phyloP scores from a whole-genome alignment of 306 rosid species.

The Argentina anserina region DNA sequence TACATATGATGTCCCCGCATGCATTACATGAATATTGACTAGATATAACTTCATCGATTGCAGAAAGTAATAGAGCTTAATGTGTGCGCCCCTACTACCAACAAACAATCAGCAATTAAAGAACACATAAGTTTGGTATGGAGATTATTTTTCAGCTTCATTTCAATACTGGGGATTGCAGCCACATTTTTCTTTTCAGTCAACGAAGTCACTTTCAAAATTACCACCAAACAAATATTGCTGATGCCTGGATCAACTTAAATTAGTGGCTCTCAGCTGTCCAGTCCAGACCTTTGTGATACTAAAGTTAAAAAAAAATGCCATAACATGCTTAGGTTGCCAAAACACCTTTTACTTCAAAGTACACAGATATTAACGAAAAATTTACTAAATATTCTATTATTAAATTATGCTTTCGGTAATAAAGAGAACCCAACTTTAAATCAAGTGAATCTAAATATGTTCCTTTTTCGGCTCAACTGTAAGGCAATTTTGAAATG shows the following conservation, averaged over 20 bases:
- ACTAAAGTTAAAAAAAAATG: neutral
- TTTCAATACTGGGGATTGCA: neutral
- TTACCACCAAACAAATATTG: neutral
- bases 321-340: neutral
- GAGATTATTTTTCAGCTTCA: too few relatives aligned
- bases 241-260: neutral
- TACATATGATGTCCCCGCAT: neutral
- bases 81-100: neutral
- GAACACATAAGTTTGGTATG: neutral
- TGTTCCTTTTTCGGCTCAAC: neutral
- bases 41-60: neutral
- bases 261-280: neutral
- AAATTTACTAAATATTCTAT: neutral
- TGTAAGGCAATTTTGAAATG: constrained; percentile 8
- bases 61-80: neutral
- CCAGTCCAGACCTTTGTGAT: neutral
- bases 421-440: neutral
- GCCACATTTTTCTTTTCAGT: neutral
- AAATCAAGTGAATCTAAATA: neutral
- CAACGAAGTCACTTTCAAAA: neutral
- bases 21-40: neutral
- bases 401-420: neutral
- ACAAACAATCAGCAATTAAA: neutral
- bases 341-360: neutral
- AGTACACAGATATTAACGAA: neutral